Conservation (phyloP, 306 rosid genomes). For the Sphenostylis stenocarpa region DNA sequence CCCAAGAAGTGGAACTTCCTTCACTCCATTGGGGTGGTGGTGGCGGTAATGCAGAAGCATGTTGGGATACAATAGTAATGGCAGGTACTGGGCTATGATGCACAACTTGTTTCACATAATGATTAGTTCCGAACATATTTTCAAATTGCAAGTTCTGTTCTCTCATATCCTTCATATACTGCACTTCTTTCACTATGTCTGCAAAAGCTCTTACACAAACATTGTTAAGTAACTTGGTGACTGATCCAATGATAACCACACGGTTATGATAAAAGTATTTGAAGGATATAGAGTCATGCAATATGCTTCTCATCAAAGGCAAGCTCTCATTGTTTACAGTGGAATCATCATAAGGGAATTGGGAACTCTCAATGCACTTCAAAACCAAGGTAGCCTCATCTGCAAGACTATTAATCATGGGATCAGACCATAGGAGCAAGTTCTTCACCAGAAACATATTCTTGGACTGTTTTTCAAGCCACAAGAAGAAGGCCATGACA, state of each 20-base stretch:
- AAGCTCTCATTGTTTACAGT: background rate
- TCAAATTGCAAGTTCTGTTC: background rate
- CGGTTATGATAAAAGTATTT: constrained; percentile 43
- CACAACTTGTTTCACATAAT: background rate
- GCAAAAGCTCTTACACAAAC: constrained; percentile 52
- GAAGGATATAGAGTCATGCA: constrained; percentile 26
- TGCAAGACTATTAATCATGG: constrained; percentile 28
- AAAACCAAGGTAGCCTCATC: constrained; percentile 46
- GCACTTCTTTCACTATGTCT: constrained; percentile 42
- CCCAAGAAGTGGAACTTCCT: background rate
- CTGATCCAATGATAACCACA: background rate
- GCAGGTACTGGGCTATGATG: background rate
- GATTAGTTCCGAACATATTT: background rate
- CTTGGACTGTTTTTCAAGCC: constrained; percentile 46
- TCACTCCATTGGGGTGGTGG: constrained; percentile 16
- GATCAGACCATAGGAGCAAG: constrained; percentile 37
- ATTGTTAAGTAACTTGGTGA: constrained; percentile 31
- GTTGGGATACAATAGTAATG: background rate
- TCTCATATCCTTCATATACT: background rate
- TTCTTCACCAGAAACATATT: constrained; percentile 30
- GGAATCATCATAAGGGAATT: background rate
- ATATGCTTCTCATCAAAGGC: constrained; percentile 42
- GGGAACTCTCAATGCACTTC: constrained; percentile 39
- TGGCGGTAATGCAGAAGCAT: background rate
- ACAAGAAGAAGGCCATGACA: constrained; percentile 63